Evolutionary conservation across 2,329 filamentous ascomycete species (phyloP).

Genomic region (Phialocephala sp.): DNA sequence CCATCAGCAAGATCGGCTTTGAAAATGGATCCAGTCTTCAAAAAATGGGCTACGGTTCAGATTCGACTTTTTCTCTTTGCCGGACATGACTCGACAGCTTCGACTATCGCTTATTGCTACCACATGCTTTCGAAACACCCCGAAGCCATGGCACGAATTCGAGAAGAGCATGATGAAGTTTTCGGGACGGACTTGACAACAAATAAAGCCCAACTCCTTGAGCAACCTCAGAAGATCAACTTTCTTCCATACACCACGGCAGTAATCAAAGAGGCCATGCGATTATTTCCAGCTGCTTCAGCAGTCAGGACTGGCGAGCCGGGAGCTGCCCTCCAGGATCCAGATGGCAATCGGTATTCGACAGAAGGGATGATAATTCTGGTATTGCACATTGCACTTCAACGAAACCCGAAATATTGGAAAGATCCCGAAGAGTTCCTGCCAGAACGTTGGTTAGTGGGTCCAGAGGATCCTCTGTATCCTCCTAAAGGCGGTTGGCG

Average conservation of each 20-base stretch:
- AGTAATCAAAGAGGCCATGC: slow-evolving; percentile 36
- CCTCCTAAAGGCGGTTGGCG: slow-evolving; percentile 52
- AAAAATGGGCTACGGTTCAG: slow-evolving; percentile 26
- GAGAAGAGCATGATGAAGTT: slow-evolving; percentile 33
- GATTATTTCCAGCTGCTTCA: slow-evolving; percentile 33
- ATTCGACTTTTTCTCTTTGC: slow-evolving; percentile 32
- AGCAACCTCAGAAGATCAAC: slow-evolving; percentile 31
- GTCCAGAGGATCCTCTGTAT: slow-evolving; percentile 45
- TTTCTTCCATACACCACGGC: slow-evolving; percentile 32
- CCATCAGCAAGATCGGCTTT: not conserved
- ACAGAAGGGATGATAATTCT: slow-evolving; percentile 28
- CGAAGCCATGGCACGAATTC: slow-evolving; percentile 25
- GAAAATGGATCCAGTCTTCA: slow-evolving; percentile 25
- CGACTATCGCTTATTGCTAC: slow-evolving; percentile 29
- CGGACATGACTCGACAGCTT: slow-evolving; percentile 35
- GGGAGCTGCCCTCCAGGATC: slow-evolving; percentile 24
- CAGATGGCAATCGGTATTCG: slow-evolving; percentile 26
- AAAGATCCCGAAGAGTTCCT: slow-evolving; percentile 51
- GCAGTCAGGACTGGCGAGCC: slow-evolving; percentile 25
- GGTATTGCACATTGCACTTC: slow-evolving; percentile 34
- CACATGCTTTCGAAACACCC: slow-evolving; percentile 33
- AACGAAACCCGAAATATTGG: slow-evolving; percentile 50
- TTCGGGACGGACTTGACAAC: slow-evolving; percentile 31
- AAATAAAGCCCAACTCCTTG: slow-evolving; percentile 19
- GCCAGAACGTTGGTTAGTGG: slow-evolving; percentile 53